These are phyloP conservation scores for Annulohypoxylon maeteangense DNA, from an alignment of 495 filamentous ascomycete genomes.

Conservation along the genomic window DNA sequence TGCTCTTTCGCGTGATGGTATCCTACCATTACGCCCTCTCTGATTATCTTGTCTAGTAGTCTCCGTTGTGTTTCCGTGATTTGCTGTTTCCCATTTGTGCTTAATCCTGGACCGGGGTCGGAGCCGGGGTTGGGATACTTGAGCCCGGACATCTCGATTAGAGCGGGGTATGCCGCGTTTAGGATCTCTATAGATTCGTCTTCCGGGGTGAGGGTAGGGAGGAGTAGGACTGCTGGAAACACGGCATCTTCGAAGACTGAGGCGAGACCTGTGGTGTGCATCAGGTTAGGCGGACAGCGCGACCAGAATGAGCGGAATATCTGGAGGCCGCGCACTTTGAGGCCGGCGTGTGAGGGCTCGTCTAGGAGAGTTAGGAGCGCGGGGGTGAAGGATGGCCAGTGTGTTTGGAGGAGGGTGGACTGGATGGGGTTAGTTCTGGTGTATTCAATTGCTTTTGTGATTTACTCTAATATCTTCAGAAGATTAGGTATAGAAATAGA, in stretches of 20 bases:
- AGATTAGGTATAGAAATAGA: not conserved
- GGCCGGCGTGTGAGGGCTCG: constrained; percentile 60
- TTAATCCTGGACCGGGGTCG: not conserved
- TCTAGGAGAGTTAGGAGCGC: constrained; percentile 84
- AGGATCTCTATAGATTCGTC: constrained; percentile 74
- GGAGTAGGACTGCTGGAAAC: constrained; percentile 74
- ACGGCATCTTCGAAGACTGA: constrained; percentile 84
- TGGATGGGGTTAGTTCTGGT: constrained; percentile 3
- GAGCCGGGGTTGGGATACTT: not conserved
- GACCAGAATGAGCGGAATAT: constrained; percentile 70
- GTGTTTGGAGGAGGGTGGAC: constrained; percentile 43
- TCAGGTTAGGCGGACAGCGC: constrained; percentile 64
- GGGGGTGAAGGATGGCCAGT: constrained; percentile 87
- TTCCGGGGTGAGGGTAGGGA: constrained; percentile 83
- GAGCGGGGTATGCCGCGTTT: constrained; percentile 70
- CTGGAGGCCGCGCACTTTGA: constrained; percentile 65
- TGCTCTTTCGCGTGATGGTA: constrained; percentile 65
- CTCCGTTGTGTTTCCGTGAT: constrained; percentile 45
- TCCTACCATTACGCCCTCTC: constrained; percentile 65
- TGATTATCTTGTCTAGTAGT: constrained; percentile 63
- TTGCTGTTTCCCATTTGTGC: not conserved
- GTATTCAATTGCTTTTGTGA: not conserved
- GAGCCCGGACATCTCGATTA: constrained; percentile 68
- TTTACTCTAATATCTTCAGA: too few species aligned
- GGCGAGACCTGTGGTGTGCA: constrained; percentile 77